These are phyloP conservation scores for Saccharomycopsis microspora DNA, from an alignment of 805 yeast species.

Conservation along the genomic window DNA sequence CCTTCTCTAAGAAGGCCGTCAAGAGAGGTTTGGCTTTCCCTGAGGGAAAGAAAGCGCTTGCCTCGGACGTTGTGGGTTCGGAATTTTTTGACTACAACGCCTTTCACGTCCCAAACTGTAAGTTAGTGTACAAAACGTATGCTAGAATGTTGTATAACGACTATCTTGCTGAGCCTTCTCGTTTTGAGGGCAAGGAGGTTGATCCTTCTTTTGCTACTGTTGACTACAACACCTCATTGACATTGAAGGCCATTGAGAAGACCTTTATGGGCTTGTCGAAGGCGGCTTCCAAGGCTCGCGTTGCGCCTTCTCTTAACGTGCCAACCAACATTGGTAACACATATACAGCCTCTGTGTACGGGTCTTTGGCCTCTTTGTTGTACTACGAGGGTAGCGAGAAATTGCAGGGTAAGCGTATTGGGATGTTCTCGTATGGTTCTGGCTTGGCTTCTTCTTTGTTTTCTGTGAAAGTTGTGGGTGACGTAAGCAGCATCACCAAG, in stretches of 20 bases:
- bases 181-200: conserved; percentile 43
- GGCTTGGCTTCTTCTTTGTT: conserved; percentile 90
- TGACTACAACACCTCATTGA: conserved; percentile 66
- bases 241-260: conserved; percentile 77
- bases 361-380: conserved; percentile 74
- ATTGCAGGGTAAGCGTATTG: conserved; percentile 75
- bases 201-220: conserved; percentile 29
- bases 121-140: conserved; percentile 83
- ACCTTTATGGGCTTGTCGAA: conserved; percentile 69
- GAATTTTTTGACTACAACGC: conserved; percentile 82
- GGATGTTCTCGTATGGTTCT: conserved; percentile 94
- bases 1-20: conserved; percentile 68
- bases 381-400: conserved; percentile 62
- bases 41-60: conserved; percentile 25
- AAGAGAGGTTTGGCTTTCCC: conserved; percentile 29
- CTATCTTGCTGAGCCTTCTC: conserved; percentile 57
- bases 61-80: conserved; percentile 50
- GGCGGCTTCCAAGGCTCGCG: conserved; percentile 53
- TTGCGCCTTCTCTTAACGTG: conserved; percentile 68
- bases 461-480: conserved; percentile 73
- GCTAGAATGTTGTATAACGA: conserved; percentile 90
- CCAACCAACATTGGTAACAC: conserved; percentile 98
- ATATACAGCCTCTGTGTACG: conserved; percentile 92
- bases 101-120: conserved; percentile 98
- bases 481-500: conserved; percentile 53